Evolutionary conservation across 176 grass and related monocot species (phyloP).

Genomic region (Aechmea fasciata): DNA sequence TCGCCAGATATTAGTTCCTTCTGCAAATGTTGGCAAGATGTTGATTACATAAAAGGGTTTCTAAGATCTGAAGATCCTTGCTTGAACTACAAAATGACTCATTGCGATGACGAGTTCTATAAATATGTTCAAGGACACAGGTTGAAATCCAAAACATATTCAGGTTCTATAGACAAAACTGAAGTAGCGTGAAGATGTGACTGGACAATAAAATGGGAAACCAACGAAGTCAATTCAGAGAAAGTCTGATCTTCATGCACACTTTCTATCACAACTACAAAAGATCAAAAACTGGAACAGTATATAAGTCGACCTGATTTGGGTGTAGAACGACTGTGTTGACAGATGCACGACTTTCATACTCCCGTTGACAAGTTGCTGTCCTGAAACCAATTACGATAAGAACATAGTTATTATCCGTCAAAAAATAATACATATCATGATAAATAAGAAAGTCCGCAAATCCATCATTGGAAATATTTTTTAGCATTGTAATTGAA

Average conservation of each 20-base stretch:
- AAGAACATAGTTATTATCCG: conserved; percentile 6
- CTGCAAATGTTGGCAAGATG: conserved; percentile 31
- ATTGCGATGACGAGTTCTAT: not conserved
- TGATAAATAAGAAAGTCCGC: not conserved
- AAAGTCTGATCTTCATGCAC: too few species aligned
- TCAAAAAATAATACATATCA: not conserved
- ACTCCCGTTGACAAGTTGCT: conserved; percentile 86
- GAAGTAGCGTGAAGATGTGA: too few species aligned
- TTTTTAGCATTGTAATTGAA: not conserved
- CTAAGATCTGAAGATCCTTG: not conserved
- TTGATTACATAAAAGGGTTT: not conserved
- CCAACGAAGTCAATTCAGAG: too few species aligned
- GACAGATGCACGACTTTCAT: conserved; percentile 90
- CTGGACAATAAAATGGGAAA: too few species aligned
- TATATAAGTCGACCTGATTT: conserved; percentile 56
- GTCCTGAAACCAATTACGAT: conserved; percentile 41
- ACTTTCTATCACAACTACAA: not conserved
- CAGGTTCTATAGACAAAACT: too few species aligned
- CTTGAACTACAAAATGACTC: not conserved
- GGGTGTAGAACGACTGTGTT: conserved; percentile 95
- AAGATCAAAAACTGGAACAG: not conserved
- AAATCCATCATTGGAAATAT: not conserved
- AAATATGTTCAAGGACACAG: too few species aligned
- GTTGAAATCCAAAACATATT: too few species aligned
- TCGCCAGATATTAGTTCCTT: conserved; percentile 98